Percentiles rank a stretch among this genome's conserved stretches.
Evolutionary conservation across 768 basidiomycete species (phyloP).

Genomic region (Pleurotus salmoneostramineus): DNA sequence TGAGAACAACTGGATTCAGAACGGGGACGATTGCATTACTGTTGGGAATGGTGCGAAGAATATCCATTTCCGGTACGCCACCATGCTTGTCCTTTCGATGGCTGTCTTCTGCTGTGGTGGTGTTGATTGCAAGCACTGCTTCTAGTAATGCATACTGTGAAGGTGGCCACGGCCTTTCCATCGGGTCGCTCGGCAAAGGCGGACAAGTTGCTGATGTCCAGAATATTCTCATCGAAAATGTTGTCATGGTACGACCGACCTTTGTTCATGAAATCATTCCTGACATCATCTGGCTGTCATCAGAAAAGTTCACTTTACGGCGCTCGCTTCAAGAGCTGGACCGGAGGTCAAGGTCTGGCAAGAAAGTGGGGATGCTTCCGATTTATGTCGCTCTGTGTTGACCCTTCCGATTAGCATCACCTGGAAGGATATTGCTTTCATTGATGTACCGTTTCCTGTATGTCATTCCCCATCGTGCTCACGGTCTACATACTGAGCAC

Average conservation of each 20-base stretch:
- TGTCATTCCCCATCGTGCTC: slow-evolving; percentile 11
- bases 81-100: background rate
- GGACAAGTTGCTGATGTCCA: slow-evolving; percentile 52
- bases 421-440: slow-evolving; percentile 53
- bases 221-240: slow-evolving; percentile 49
- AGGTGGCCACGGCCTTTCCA: slow-evolving; percentile 57
- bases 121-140: no score
- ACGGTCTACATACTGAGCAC: background rate
- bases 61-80: slow-evolving; percentile 40
- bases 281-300: background rate
- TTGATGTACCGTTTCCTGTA: slow-evolving; percentile 53
- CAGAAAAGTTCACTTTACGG: slow-evolving; percentile 51
- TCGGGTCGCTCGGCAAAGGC: slow-evolving; percentile 45
- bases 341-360: slow-evolving; percentile 55
- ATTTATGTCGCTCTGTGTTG: background rate
- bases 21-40: slow-evolving; percentile 62
- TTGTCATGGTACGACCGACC: slow-evolving; percentile 33
- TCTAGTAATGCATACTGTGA: slow-evolving; percentile 48
- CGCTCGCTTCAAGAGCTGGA: slow-evolving; percentile 69
- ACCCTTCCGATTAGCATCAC: slow-evolving; percentile 37
- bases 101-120: no score
- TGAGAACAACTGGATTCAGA: slow-evolving; percentile 53
- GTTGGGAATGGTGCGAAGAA: slow-evolving; percentile 54
- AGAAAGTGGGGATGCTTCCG: slow-evolving; percentile 36
- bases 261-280: background rate